Conservation (phyloP, 306 rosid genomes). For the Trifolium pratense region DNA sequence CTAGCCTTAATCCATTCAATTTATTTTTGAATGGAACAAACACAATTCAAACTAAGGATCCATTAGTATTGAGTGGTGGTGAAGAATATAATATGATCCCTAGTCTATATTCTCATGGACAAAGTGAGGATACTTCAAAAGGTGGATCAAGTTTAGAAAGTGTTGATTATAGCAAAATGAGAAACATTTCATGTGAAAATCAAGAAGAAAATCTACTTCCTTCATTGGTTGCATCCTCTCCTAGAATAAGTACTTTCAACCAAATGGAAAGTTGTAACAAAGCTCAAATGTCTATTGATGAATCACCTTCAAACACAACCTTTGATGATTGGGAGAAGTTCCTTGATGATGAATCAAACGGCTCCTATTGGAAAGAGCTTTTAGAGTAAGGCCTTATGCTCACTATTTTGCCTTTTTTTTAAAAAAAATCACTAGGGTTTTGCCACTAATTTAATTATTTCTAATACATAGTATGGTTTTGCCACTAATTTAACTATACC, state of each 20-base stretch:
- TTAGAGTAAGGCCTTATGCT: conserved; percentile 60
- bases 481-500: no score
- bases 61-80: conserved; percentile 30
- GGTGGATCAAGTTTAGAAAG: conserved; percentile 42
- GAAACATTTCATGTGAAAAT: conserved; percentile 35
- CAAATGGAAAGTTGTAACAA: conserved; percentile 47
- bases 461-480: no score
- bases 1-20: conserved; percentile 47
- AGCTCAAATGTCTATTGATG: conserved; percentile 32
- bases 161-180: conserved; percentile 35
- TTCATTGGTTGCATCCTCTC: conserved; percentile 50
- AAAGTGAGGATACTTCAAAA: conserved; percentile 38
- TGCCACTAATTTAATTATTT: background rate
- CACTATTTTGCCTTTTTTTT: background rate
- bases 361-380: conserved; percentile 83
- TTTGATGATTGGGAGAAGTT: conserved; percentile 79
- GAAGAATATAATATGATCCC: conserved; percentile 42
- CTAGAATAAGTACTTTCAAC: conserved; percentile 37
- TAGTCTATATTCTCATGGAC: conserved; percentile 40
- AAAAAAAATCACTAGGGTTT: background rate
- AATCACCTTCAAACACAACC: conserved; percentile 48
- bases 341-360: conserved; percentile 60
- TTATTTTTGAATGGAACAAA: conserved; percentile 27
- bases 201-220: conserved; percentile 53
- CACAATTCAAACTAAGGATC: conserved; percentile 41